These are phyloP conservation scores for Metarhizium robertsii DNA, from an alignment of 2,329 filamentous ascomycete genomes.

Conservation along the genomic window DNA sequence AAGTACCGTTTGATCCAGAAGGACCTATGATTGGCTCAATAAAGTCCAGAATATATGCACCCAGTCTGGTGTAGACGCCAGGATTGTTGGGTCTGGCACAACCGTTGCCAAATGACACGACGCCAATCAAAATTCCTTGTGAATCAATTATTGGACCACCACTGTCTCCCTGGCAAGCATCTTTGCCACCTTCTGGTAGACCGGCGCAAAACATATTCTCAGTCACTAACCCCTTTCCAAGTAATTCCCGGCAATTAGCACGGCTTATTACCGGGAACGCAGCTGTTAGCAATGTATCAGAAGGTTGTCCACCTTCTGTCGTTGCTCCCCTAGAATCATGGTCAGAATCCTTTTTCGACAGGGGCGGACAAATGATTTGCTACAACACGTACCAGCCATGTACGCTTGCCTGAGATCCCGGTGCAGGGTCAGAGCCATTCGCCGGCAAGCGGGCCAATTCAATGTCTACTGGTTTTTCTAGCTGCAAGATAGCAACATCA, in stretches of 20 bases:
- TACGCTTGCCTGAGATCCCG: neutral
- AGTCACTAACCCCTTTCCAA: neutral
- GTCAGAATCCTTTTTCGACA: neutral
- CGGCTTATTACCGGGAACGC: neutral
- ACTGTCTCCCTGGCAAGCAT: neutral
- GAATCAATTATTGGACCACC: neutral
- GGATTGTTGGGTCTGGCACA: neutral
- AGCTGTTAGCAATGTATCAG: neutral
- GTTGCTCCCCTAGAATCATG: neutral
- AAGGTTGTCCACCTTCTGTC: neutral
- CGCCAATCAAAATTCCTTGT: neutral
- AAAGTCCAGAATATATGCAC: neutral
- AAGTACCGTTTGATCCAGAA: no score
- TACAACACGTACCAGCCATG: neutral
- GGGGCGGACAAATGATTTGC: no score
- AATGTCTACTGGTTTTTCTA: neutral
- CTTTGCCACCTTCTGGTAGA: neutral
- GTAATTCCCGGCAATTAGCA: neutral
- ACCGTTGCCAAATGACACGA: neutral
- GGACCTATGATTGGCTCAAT: no score
- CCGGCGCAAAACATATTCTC: neutral
- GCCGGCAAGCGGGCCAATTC: neutral
- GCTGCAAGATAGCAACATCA: neutral
- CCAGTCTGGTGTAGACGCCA: neutral
- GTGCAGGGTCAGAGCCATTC: neutral